A percentile compares a stretch with the other conserved stretches of the same genome.
Conservation (phyloP, 257 asterid genomes). For the Solanum sparsipilum region DNA sequence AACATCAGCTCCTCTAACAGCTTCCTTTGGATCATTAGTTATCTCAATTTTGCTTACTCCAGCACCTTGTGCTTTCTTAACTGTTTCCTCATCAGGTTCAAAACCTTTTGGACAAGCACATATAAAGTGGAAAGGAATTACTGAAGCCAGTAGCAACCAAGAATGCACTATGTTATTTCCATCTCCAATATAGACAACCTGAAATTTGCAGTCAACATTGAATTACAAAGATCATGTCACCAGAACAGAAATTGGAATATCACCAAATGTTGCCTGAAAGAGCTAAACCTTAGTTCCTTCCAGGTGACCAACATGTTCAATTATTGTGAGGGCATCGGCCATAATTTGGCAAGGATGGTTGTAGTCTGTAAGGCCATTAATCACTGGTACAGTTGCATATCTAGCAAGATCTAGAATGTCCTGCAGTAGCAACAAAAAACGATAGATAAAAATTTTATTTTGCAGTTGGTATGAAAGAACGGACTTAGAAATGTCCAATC, state of each 20-base stretch:
- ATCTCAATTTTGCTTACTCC: constrained; percentile 88
- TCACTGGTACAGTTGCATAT: constrained; percentile 74
- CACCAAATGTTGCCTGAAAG: neutral
- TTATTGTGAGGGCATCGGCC: constrained; percentile 97
- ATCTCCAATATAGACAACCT: constrained; percentile 97
- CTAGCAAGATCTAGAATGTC: constrained; percentile 89
- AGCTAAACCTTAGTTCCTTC: constrained; percentile 84
- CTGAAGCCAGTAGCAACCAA: constrained; percentile 76
- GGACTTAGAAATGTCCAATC: neutral
- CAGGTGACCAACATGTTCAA: constrained; percentile 75
- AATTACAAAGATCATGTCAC: neutral
- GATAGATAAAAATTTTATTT: neutral
- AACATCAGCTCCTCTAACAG: constrained; percentile 88
- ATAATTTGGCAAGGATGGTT: constrained; percentile 98
- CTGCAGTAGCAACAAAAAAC: constrained; percentile 27
- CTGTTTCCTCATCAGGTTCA: constrained; percentile 71
- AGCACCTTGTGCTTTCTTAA: constrained; percentile 50
- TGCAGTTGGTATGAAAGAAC: neutral
- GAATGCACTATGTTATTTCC: constrained; percentile 98
- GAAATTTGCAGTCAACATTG: neutral
- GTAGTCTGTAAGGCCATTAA: constrained; percentile 86
- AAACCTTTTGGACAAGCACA: constrained; percentile 89
- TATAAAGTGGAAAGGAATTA: constrained; percentile 83
- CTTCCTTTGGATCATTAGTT: constrained; percentile 73
- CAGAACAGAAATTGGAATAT: neutral